A percentile compares a stretch with the other conserved stretches of the same genome.
Conservation (phyloP, 768 basidiomycete species). For the Boletus edulis region DNA sequence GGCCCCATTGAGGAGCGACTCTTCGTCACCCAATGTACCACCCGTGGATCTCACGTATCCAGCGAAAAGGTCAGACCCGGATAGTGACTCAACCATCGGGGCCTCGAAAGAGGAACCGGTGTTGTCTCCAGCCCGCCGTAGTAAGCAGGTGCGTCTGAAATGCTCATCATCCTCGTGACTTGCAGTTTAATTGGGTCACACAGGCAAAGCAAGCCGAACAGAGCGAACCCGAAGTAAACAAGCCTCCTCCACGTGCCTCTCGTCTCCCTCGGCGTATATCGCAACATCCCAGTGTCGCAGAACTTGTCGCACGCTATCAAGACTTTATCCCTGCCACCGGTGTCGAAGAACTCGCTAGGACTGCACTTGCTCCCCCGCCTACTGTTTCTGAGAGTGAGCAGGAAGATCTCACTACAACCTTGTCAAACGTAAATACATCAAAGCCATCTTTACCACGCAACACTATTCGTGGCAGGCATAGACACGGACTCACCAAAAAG, state of each 20-base stretch:
- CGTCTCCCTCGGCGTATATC: constrained; percentile 60
- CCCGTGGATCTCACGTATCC: constrained; percentile 9
- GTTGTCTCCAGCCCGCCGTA: constrained; percentile 14
- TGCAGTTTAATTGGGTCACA: constrained; percentile 8
- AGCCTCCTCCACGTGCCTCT: constrained; percentile 41
- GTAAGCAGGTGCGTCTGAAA: constrained; percentile 27
- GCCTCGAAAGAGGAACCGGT: constrained; percentile 37
- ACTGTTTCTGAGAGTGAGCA: constrained; percentile 79
- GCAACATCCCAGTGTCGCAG: constrained; percentile 71
- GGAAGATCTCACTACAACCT: constrained; percentile 44
- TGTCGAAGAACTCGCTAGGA: constrained; percentile 67
- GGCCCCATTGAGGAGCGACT: constrained; percentile 14
- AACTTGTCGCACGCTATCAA: constrained; percentile 80
- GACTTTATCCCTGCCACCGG: constrained; percentile 72
- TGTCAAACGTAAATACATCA: constrained; percentile 18
- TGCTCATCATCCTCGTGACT: background rate
- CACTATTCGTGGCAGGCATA: constrained; percentile 47
- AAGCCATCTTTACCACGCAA: constrained; percentile 32
- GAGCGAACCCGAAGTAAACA: constrained; percentile 12
- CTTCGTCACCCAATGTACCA: constrained; percentile 10
- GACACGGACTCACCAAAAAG: constrained; percentile 46
- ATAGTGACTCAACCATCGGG: constrained; percentile 85
- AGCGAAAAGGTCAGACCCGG: constrained; percentile 54
- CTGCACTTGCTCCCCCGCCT: constrained; percentile 58
- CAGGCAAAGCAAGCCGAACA: constrained; percentile 27